Evolutionary conservation across 768 basidiomycete species (phyloP).

Genomic region (Coprinopsis strossmayeri): DNA sequence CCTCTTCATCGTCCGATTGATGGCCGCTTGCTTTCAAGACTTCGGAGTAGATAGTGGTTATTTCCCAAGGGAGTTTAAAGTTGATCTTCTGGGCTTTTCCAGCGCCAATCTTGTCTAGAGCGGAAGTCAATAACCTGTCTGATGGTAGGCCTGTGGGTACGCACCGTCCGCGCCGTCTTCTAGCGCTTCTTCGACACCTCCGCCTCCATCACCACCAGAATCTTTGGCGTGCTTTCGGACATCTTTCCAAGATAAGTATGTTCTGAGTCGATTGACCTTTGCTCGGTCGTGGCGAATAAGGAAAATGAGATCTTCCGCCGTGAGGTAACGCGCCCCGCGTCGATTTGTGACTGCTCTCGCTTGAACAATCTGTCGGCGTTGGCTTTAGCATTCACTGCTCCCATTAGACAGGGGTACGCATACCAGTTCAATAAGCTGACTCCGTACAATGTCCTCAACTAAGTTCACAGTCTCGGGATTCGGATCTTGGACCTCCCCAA

Average conservation of each 20-base stretch:
- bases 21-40: constrained; percentile 68
- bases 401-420: constrained; percentile 11
- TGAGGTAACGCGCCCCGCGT: constrained; percentile 78
- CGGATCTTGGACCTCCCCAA: constrained; percentile 92
- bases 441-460: constrained; percentile 91
- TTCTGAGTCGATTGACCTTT: constrained; percentile 88
- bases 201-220: constrained; percentile 74
- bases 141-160: constrained; percentile 13
- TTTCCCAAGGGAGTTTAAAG: constrained; percentile 95
- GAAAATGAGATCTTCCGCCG: constrained; percentile 94
- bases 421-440: constrained; percentile 89
- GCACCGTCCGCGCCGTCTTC: constrained; percentile 81
- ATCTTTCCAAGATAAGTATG: constrained; percentile 96
- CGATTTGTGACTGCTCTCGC: constrained; percentile 78
- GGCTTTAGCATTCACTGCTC: neutral
- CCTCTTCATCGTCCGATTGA: constrained; percentile 91
- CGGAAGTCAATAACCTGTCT: neutral
- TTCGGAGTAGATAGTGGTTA: constrained; percentile 87
- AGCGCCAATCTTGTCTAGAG: constrained; percentile 65
- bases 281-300: constrained; percentile 91
- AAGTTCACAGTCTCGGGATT: constrained; percentile 81
- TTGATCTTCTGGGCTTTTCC: constrained; percentile 85
- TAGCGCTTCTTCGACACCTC: constrained; percentile 72
- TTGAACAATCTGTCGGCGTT: constrained; percentile 65
- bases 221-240: constrained; percentile 95